Evolutionary conservation across 139 green algal species (phyloP).

Genomic region (Spirogloea muscicola): DNA sequence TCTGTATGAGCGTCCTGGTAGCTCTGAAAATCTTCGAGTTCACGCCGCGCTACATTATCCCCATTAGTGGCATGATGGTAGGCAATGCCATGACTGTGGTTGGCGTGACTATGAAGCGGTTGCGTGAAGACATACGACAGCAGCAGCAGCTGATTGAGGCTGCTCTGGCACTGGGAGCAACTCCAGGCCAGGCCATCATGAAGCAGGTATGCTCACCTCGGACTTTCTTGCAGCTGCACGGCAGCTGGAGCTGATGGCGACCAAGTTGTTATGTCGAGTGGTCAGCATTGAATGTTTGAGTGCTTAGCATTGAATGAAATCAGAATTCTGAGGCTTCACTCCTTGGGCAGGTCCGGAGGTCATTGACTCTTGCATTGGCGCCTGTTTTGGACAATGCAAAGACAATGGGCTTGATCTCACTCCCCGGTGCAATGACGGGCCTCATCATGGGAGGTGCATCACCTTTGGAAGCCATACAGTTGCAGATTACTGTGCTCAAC

Average conservation of each 20-base stretch:
- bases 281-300: too few species aligned
- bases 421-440: conserved; percentile 26
- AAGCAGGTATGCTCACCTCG: too few species aligned
- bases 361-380: background rate
- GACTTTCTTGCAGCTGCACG: too few species aligned
- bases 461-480: background rate
- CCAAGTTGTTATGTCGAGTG: too few species aligned
- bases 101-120: conserved; percentile 19
- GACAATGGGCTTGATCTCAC: conserved; percentile 11
- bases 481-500: conserved; percentile 37
- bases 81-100: conserved; percentile 42
- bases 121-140: conserved; percentile 26
- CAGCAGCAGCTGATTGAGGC: conserved; percentile 15
- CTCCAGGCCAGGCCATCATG: background rate
- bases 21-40: conserved; percentile 15
- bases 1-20: conserved; percentile 5
- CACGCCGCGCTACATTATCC: conserved; percentile 32
- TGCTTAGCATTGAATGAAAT: too few species aligned
- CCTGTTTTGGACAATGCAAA: conserved; percentile 21
- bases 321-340: too few species aligned
- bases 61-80: conserved; percentile 34
- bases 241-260: too few species aligned
- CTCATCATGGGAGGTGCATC: conserved; percentile 32
- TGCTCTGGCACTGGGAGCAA: conserved; percentile 17
- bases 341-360: background rate